Percentiles rank a stretch among this genome's conserved stretches.
Evolutionary conservation across 192 early-diverging fungal species (phyloP).

Genomic region (Linnemannia schmuckeri): DNA sequence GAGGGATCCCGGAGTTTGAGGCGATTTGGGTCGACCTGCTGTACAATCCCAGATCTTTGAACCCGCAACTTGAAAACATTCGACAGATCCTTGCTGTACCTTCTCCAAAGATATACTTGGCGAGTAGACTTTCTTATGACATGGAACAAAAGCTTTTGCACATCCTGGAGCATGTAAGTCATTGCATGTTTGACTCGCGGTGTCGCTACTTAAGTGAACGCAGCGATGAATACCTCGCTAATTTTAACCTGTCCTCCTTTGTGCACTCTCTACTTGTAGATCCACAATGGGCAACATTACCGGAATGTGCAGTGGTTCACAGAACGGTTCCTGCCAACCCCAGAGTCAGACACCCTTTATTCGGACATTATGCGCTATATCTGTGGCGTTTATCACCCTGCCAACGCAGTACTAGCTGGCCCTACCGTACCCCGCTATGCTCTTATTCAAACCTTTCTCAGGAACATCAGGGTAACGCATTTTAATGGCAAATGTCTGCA

Average conservation of each 20-base stretch:
- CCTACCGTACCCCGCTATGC: constrained; percentile 81
- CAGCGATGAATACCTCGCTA: background rate
- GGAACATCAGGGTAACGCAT: constrained; percentile 61
- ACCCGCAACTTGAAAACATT: constrained; percentile 69
- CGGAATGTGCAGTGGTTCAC: constrained; percentile 78
- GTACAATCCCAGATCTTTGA: constrained; percentile 63
- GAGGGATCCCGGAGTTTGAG: constrained; percentile 62
- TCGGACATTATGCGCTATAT: constrained; percentile 83
- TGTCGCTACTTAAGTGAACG: background rate
- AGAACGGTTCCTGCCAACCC: constrained; percentile 67
- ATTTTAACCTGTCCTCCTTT: background rate
- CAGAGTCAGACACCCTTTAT: constrained; percentile 71
- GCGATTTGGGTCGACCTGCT: constrained; percentile 72
- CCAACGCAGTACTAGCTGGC: constrained; percentile 76
- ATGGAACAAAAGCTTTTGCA: constrained; percentile 77
- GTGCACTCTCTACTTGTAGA: constrained; percentile 23
- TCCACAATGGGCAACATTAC: constrained; percentile 61
- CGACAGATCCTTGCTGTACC: constrained; percentile 69
- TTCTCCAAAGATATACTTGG: constrained; percentile 72
- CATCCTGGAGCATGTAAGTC: constrained; percentile 72
- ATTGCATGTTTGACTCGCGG: background rate
- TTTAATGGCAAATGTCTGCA: background rate
- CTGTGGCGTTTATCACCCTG: constrained; percentile 78
- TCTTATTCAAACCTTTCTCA: constrained; percentile 72
- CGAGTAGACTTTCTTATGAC: constrained; percentile 71